Evolutionary conservation across 768 basidiomycete species (phyloP).

Genomic region (Lactarius quietus): DNA sequence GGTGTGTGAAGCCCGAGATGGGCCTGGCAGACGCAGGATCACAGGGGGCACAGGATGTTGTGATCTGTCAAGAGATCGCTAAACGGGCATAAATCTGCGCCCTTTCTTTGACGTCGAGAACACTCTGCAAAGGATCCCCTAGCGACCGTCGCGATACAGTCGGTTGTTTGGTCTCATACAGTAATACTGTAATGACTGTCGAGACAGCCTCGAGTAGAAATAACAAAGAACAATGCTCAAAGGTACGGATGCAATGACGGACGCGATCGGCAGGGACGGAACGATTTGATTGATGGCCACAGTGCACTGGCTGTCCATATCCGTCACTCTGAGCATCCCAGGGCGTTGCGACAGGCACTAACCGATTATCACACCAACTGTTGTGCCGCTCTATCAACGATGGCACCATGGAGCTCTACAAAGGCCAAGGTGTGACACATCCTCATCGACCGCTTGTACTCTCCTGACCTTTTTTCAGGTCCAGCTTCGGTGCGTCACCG

Average conservation of each 20-base stretch:
- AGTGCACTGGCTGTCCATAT: background rate
- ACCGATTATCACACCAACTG: background rate
- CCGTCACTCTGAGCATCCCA: background rate
- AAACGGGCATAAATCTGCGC: background rate
- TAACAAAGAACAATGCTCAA: background rate
- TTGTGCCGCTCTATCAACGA: conserved; percentile 23
- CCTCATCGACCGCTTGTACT: background rate
- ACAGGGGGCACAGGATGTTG: conserved; percentile 1
- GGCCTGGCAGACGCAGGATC: background rate
- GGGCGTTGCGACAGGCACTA: background rate
- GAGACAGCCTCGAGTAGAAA: background rate
- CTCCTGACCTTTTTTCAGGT: conserved; percentile 34
- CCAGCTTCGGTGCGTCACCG: conserved; percentile 42
- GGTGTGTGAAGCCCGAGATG: background rate
- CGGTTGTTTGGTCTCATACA: background rate
- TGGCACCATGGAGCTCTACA: conserved; percentile 57
- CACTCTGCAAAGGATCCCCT: background rate
- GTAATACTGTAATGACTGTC: background rate
- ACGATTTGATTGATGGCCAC: background rate
- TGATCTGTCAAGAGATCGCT: conserved; percentile 1
- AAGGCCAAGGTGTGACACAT: conserved; percentile 50
- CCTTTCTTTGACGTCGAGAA: conserved; percentile 1
- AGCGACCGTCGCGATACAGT: conserved; percentile 16
- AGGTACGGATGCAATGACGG: background rate
- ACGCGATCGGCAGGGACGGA: background rate